Evolutionary conservation across 1,284 basidiomycete genomes (phyloP).

Genomic region (Ganoderma lucidum): DNA sequence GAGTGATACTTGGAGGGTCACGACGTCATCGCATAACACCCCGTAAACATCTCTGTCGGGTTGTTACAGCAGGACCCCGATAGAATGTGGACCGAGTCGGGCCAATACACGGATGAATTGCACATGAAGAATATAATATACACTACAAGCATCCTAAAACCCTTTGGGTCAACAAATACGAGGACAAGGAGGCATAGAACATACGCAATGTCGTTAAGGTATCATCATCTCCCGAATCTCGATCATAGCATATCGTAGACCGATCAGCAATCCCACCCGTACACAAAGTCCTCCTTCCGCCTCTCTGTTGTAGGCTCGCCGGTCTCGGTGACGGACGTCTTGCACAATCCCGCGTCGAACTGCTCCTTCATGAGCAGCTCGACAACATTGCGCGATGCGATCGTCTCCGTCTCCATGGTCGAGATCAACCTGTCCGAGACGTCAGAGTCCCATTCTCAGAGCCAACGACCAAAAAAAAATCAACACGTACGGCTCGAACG

Average conservation of each 20-base stretch:
- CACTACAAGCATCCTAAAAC: conserved; percentile 5
- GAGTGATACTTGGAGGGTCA: background rate
- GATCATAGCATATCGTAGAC: background rate
- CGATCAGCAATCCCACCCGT: conserved; percentile 71
- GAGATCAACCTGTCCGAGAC: conserved; percentile 68
- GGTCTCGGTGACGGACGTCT: conserved; percentile 19
- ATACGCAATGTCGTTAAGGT: background rate
- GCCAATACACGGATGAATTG: background rate
- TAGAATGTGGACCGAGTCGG: background rate
- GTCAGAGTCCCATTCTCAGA: conserved; percentile 14
- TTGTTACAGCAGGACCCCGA: background rate
- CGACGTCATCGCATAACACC: background rate
- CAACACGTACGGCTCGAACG: conserved; percentile 72
- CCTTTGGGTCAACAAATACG: background rate
- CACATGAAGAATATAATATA: conserved; percentile 3
- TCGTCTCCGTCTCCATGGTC: conserved; percentile 93
- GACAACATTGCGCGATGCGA: conserved; percentile 85
- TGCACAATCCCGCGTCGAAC: conserved; percentile 71
- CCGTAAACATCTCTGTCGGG: background rate
- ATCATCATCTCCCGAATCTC: background rate
- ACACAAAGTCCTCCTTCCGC: conserved; percentile 54
- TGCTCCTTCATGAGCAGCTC: conserved; percentile 78
- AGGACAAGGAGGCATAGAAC: background rate
- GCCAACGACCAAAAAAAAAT: conserved; percentile 4
- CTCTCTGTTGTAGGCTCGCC: conserved; percentile 1